Conservation (phyloP, 495 filamentous ascomycete species). For the Schizothecium vesticola region DNA sequence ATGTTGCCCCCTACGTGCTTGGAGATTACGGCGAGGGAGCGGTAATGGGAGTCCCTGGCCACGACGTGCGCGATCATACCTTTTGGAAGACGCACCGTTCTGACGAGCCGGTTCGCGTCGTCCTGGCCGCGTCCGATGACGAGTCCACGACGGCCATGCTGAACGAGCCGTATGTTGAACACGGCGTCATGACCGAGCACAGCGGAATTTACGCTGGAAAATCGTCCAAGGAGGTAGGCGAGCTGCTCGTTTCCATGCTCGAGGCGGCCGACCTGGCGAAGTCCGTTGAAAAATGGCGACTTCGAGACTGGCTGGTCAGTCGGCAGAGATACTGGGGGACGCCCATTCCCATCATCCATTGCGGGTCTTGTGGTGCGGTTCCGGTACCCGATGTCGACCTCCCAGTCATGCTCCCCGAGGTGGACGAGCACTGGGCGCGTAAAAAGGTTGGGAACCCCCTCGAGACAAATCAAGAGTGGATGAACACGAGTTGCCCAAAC, state of each 20-base stretch:
- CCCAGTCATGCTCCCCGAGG: constrained; percentile 68
- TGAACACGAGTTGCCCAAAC: constrained; percentile 68
- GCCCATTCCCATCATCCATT: constrained; percentile 87
- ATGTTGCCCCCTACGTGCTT: constrained; percentile 79
- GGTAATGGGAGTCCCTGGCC: constrained; percentile 87
- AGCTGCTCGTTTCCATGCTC: constrained; percentile 57
- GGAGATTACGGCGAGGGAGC: constrained; percentile 83
- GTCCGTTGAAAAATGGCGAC: constrained; percentile 62
- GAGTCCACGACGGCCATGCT: constrained; percentile 35
- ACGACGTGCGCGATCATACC: constrained; percentile 68
- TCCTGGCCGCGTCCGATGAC: constrained; percentile 48
- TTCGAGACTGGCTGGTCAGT: constrained; percentile 84
- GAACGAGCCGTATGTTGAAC: constrained; percentile 50
- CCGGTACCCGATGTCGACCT: constrained; percentile 72
- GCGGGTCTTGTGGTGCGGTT: constrained; percentile 66
- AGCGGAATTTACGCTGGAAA: constrained; percentile 56
- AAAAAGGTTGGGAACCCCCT: constrained; percentile 73
- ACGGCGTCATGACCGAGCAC: constrained; percentile 60
- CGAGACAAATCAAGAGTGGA: constrained; percentile 64
- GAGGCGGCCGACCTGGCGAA: constrained; percentile 50
- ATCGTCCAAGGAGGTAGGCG: constrained; percentile 55
- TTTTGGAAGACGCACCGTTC: constrained; percentile 70
- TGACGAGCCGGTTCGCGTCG: constrained; percentile 47
- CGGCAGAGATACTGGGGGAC: constrained; percentile 88
- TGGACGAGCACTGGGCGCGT: constrained; percentile 60